Conservation (phyloP, 352 stramenopile genomes). For the Pythium chondricola region DNA sequence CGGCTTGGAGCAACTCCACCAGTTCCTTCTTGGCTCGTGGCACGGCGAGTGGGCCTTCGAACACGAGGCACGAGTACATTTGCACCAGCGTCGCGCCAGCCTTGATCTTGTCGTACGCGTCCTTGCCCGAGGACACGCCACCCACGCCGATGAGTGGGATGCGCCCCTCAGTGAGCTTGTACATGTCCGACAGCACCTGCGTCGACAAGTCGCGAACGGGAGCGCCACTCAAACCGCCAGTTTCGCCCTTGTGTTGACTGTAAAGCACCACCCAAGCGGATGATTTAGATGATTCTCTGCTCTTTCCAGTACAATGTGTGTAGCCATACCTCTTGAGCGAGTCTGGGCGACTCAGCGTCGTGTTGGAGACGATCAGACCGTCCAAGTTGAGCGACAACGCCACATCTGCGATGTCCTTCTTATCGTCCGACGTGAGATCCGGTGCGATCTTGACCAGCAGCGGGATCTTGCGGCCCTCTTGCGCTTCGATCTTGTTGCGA, state of each 20-base stretch:
- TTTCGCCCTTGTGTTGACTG: slow-evolving; percentile 70
- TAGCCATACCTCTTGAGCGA: slow-evolving; percentile 56
- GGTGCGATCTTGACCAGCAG: slow-evolving; percentile 97
- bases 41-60: slow-evolving; percentile 85
- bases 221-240: slow-evolving; percentile 93
- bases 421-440: slow-evolving; percentile 93
- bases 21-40: slow-evolving; percentile 88
- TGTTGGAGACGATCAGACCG: slow-evolving; percentile 97
- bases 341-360: slow-evolving; percentile 88
- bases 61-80: slow-evolving; percentile 93
- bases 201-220: slow-evolving; percentile 93
- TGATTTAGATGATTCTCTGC: no score
- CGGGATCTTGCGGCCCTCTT: slow-evolving; percentile 68
- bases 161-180: slow-evolving; percentile 88
- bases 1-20: slow-evolving; percentile 58
- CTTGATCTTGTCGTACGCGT: slow-evolving; percentile 98
- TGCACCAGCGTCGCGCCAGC: slow-evolving; percentile 94
- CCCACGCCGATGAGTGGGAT: slow-evolving; percentile 96
- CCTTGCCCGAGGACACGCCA: slow-evolving; percentile 86
- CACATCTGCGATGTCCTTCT: slow-evolving; percentile 92
- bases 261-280: not conserved
- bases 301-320: no score
- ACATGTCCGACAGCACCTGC: slow-evolving; percentile 93
- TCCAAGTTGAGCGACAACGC: slow-evolving; percentile 87
- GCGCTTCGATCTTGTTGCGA: slow-evolving; percentile 48